These are phyloP conservation scores for Heliocybe sulcata DNA, from an alignment of 1,284 basidiomycete genomes.

Conservation along the genomic window DNA sequence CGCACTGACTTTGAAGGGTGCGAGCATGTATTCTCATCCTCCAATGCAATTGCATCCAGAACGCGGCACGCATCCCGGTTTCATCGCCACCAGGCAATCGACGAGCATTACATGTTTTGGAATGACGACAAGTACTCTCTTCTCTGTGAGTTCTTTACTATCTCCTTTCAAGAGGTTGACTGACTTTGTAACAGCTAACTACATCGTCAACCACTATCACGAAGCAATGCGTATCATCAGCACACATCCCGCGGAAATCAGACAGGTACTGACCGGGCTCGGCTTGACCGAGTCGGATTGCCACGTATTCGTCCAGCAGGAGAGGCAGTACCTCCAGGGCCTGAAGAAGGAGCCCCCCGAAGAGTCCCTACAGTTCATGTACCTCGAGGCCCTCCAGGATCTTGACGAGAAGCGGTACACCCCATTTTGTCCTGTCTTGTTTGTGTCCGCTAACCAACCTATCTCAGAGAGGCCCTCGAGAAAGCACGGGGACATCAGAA, in stretches of 20 bases:
- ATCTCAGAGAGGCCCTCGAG: not conserved
- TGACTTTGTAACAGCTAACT: slow-evolving; percentile 11
- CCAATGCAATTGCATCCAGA: slow-evolving; percentile 19
- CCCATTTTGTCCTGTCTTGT: too few species aligned
- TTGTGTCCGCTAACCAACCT: not conserved
- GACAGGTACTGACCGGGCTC: not conserved
- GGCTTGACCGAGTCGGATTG: slow-evolving; percentile 11
- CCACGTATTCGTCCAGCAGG: slow-evolving; percentile 5
- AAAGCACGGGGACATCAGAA: not conserved
- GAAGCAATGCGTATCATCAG: slow-evolving; percentile 10
- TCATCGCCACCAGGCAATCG: slow-evolving; percentile 18
- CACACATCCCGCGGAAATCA: not conserved
- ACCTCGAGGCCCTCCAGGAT: slow-evolving; percentile 14
- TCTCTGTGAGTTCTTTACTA: slow-evolving; percentile 1
- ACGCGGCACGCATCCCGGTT: slow-evolving; percentile 20
- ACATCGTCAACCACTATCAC: slow-evolving; percentile 19
- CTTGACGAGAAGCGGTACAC: slow-evolving; percentile 11
- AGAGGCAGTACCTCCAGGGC: slow-evolving; percentile 13
- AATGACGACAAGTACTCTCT: not conserved
- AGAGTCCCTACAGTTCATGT: slow-evolving; percentile 9
- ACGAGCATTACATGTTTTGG: slow-evolving; percentile 2
- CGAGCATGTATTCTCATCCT: slow-evolving; percentile 22
- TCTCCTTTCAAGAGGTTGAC: not conserved
- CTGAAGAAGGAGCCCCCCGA: slow-evolving; percentile 11
- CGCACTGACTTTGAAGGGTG: slow-evolving; percentile 23